Base-by-base conservation (phyloP, 495 filamentous ascomycete species). In the Xylaria flabelliformis region DNA sequence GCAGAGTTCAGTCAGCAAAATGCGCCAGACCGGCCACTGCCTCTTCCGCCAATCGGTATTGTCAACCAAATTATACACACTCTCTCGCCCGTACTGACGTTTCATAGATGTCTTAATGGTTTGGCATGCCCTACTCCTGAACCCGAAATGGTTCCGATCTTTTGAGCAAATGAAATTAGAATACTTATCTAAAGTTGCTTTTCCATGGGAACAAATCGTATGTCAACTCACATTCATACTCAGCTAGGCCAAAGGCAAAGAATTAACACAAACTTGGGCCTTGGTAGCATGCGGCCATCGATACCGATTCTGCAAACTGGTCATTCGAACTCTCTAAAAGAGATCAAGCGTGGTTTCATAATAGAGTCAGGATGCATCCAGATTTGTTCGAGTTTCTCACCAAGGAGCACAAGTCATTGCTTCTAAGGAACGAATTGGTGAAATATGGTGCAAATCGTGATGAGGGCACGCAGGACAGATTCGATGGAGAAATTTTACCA, bases 191-290 rank as follows among this genome's bases (percentile, higher is more conserved):
- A 29, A 15, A 32, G 53, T 56, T 4, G 4, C 53, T 12, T 56
- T 56, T 13, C 53, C 53, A 32, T 56, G 53, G 53, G 26, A 56
- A 32, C 53, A 56, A 13, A 32, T 56, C 32, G 53, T 56, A 56
- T 32, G 53, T 56, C 15, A 32, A 26, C 5, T 12, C 51, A 55
- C 4, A 29, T 29, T 4, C 26, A 32, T 7, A 32, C 32, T 17
- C 15, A 32, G 24, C 4, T 56, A 32, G 1, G 5, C 9, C 7
- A 26, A 56, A 4, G 3, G 21, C 19, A 26, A 53, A 53, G 12
- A 2, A 17, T 5, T 56, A 56, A 56, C 12, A 32, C 15, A 56
- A 32, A 6, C 13, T 32, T 17, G 53, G 12, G 6, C 5, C 12
- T 17, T 1, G 9, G 6, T 32, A 56, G 53, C 53, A 56, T 17